phyloP scores from a whole-genome alignment of 345 rosid genomes.

The Iberis pinnata region DNA sequence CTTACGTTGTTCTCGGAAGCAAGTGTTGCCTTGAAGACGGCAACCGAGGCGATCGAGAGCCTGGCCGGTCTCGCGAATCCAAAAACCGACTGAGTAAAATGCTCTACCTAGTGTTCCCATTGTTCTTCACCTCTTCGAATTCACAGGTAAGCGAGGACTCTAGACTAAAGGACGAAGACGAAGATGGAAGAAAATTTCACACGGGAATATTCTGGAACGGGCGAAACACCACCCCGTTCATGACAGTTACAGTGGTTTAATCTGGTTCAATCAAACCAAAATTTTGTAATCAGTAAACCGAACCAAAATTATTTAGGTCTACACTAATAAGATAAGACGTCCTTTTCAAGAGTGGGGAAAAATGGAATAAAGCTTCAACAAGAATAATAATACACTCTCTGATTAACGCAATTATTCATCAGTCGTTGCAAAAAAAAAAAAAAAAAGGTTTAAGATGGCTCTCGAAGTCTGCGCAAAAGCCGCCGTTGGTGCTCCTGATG shows the following conservation, averaged over 20 bases:
- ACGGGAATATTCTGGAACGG: too few species aligned
- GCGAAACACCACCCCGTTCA: slow-evolving; percentile 7
- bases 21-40: slow-evolving; percentile 78
- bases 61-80: slow-evolving; percentile 95
- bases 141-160: not conserved
- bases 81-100: slow-evolving; percentile 79
- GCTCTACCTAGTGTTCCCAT: slow-evolving; percentile 93
- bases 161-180: slow-evolving; percentile 8
- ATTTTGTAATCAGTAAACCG: too few species aligned
- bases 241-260: too few species aligned
- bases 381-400: too few species aligned
- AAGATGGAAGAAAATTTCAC: not conserved
- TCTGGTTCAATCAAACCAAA: slow-evolving; percentile 17
- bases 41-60: slow-evolving; percentile 93
- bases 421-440: not conserved
- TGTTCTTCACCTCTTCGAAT: slow-evolving; percentile 11
- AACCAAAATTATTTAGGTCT: too few species aligned
- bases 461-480: slow-evolving; percentile 84
- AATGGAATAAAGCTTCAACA: too few species aligned
- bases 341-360: too few species aligned
- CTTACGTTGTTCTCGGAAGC: slow-evolving; percentile 77
- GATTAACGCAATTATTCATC: slow-evolving; percentile 4
- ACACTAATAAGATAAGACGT: too few species aligned
- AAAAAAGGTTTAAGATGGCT: slow-evolving; percentile 38
- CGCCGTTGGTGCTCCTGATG: slow-evolving; percentile 60